Evolutionary conservation across 306 rosid genomes (phyloP).

Genomic region (Malus sylvestris): DNA sequence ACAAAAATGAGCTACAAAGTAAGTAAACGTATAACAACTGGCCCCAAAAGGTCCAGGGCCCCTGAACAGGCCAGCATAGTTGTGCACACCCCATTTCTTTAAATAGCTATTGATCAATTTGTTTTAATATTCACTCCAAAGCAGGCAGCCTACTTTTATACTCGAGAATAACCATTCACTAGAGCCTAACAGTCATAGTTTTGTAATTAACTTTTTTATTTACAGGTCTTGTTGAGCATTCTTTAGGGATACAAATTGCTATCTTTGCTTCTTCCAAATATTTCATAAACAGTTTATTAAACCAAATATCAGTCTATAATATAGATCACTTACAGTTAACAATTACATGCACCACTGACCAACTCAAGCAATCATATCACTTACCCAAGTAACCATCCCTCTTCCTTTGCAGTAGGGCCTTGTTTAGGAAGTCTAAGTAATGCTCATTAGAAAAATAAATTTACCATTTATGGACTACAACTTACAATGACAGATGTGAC

Average conservation of each 20-base stretch:
- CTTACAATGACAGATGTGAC: slow-evolving; percentile 90
- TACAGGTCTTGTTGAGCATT: neutral
- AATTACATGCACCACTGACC: neutral
- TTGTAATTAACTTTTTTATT: neutral
- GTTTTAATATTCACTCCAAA: neutral
- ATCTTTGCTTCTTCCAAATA: neutral
- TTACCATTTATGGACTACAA: neutral
- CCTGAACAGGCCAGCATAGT: neutral
- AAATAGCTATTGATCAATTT: neutral
- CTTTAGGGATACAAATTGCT: neutral
- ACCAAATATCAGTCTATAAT: neutral
- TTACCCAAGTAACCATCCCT: neutral
- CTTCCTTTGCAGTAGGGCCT: neutral
- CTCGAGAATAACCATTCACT: neutral
- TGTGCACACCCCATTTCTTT: neutral
- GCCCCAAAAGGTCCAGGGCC: neutral
- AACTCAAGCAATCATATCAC: neutral
- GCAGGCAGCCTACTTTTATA: neutral
- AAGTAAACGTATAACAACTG: neutral
- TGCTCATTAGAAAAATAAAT: neutral
- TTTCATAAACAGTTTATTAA: neutral
- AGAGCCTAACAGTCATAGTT: neutral
- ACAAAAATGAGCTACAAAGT: neutral
- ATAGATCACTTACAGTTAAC: neutral
- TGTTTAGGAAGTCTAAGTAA: neutral